These are phyloP conservation scores for Leccinum boreale DNA, from an alignment of 768 basidiomycete species.

Conservation along the genomic window DNA sequence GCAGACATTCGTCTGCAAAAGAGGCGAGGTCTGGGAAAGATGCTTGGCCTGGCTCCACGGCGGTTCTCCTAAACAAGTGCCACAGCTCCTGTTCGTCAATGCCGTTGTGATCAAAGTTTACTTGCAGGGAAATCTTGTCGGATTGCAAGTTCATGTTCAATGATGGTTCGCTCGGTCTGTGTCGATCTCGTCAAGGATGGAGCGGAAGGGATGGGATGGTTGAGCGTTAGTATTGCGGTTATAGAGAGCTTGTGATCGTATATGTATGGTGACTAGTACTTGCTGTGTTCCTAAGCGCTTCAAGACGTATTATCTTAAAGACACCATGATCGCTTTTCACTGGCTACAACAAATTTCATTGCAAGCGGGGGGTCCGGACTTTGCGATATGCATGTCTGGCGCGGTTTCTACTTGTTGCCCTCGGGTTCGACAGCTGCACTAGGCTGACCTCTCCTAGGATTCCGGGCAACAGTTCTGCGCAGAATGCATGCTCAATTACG, in stretches of 20 bases:
- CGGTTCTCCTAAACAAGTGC: constrained; percentile 18
- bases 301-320: not conserved
- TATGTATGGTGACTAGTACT: constrained; percentile 4
- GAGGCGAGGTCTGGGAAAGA: constrained; percentile 17
- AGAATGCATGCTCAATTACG: not conserved
- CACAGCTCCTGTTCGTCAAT: constrained; percentile 13
- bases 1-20: constrained; percentile 30
- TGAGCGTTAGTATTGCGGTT: constrained; percentile 13
- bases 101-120: not conserved
- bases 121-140: constrained; percentile 9
- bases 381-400: not conserved
- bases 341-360: not conserved
- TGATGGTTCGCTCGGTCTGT: not conserved
- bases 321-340: not conserved
- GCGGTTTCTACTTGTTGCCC: not conserved
- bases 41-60: constrained; percentile 29
- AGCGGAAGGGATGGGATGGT: not conserved
- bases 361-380: not conserved
- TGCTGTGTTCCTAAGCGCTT: constrained; percentile 20
- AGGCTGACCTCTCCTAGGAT: too few relatives aligned
- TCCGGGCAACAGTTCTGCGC: not conserved
- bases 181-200: not conserved
- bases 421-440: not conserved
- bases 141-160: constrained; percentile 10
- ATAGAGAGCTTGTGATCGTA: constrained; percentile 1